These are phyloP conservation scores for Colletotrichum neosansevieriae DNA, from an alignment of 2,329 filamentous ascomycete species.

Conservation along the genomic window DNA sequence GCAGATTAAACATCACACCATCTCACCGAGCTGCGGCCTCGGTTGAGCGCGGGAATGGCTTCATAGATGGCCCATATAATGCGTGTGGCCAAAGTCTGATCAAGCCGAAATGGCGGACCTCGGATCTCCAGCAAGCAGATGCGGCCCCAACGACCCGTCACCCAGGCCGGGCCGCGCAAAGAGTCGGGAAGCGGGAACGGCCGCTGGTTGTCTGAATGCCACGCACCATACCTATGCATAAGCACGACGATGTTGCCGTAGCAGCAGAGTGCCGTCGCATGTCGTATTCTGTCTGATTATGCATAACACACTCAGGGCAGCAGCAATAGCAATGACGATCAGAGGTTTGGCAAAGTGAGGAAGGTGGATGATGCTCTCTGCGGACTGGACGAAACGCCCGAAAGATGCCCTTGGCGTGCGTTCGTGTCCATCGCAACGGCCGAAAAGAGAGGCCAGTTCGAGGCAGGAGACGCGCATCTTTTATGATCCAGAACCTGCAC, in stretches of 20 bases:
- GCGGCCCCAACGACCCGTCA: conserved; percentile 9
- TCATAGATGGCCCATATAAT: background rate
- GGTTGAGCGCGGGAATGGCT: background rate
- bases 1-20: background rate
- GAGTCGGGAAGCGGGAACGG: background rate
- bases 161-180: background rate
- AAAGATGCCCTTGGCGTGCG: background rate
- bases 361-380: background rate
- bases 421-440: conserved; percentile 1
- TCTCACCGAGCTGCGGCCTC: background rate
- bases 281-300: background rate
- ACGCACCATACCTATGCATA: background rate
- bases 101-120: background rate
- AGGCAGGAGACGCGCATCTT: background rate
- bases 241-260: conserved; percentile 1
- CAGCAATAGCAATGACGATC: background rate
- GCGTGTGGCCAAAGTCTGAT: background rate
- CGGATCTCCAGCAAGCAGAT: background rate
- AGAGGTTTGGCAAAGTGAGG: background rate
- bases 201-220: background rate
- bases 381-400: background rate
- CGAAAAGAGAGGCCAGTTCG: background rate
- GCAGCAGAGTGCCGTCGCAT: background rate
- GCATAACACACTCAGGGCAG: background rate
- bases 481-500: background rate